These are phyloP conservation scores for Anisodus tanguticus DNA, from an alignment of 257 asterid genomes.

Conservation along the genomic window DNA sequence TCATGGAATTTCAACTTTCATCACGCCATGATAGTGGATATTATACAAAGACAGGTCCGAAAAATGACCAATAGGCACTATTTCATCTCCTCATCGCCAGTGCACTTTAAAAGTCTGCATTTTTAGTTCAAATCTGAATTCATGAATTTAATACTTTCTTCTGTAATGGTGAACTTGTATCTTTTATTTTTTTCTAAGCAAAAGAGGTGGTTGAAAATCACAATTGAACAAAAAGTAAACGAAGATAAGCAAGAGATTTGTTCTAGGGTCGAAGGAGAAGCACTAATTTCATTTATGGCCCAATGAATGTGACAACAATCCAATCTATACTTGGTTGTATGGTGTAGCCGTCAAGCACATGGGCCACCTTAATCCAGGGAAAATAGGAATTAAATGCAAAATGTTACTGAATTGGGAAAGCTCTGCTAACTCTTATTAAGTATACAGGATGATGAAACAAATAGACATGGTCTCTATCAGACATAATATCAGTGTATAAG, in stretches of 20 bases:
- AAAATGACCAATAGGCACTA: too few species aligned
- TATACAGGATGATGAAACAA: neutral
- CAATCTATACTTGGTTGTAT: neutral
- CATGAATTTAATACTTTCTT: neutral
- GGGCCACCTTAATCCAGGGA: neutral
- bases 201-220: neutral
- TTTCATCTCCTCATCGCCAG: neutral
- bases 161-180: neutral
- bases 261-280: neutral
- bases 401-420: neutral
- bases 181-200: neutral
- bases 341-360: neutral
- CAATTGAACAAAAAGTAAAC: too few species aligned
- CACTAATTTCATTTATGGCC: neutral
- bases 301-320: slow-evolving; percentile 13
- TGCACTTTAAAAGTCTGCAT: neutral
- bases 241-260: neutral
- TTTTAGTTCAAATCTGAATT: neutral
- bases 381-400: neutral
- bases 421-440: neutral
- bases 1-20: too few species aligned
- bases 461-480: slow-evolving; percentile 7
- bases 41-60: too few species aligned
- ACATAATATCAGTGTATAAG: neutral
- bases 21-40: too few species aligned